These are phyloP conservation scores for Cephaloascus albidus DNA, from an alignment of 805 yeast genomes.

Conservation along the genomic window DNA sequence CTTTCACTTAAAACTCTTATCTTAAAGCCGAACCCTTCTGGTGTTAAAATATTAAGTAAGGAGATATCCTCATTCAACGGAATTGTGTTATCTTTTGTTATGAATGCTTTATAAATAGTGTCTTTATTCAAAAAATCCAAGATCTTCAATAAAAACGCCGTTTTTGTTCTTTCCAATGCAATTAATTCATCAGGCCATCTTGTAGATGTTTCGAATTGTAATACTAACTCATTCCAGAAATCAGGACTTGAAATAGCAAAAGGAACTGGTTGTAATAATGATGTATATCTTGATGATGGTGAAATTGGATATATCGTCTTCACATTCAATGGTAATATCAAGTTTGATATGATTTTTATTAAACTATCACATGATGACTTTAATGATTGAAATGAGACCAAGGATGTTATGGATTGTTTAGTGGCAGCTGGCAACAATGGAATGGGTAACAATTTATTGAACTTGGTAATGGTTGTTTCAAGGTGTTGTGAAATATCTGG, in stretches of 20 bases:
- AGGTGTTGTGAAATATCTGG: conserved; percentile 27
- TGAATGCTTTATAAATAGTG: conserved; percentile 44
- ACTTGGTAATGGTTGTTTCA: conserved; percentile 26
- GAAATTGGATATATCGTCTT: conserved; percentile 69
- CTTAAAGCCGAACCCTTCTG: conserved; percentile 85
- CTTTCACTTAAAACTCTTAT: conserved; percentile 73
- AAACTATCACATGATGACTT: conserved; percentile 39
- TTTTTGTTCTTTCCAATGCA: conserved; percentile 81
- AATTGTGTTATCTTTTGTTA: conserved; percentile 57
- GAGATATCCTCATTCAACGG: conserved; percentile 57
- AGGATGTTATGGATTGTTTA: conserved; percentile 31
- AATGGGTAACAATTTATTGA: conserved; percentile 45
- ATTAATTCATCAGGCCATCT: conserved; percentile 92
- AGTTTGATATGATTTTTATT: conserved; percentile 33
- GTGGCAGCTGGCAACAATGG: conserved; percentile 52
- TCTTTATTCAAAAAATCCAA: conserved; percentile 36
- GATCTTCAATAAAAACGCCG: conserved; percentile 78
- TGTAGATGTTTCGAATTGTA: conserved; percentile 84
- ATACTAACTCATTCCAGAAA: conserved; percentile 68
- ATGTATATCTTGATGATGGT: conserved; percentile 65
- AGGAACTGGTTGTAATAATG: conserved; percentile 74
- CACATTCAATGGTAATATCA: conserved; percentile 59
- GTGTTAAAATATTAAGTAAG: conserved; percentile 59
- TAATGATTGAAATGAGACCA: conserved; percentile 18
- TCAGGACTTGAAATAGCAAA: conserved; percentile 68